Evolutionary conservation across 768 basidiomycete genomes (phyloP).

Genomic region (Russula abietina): DNA sequence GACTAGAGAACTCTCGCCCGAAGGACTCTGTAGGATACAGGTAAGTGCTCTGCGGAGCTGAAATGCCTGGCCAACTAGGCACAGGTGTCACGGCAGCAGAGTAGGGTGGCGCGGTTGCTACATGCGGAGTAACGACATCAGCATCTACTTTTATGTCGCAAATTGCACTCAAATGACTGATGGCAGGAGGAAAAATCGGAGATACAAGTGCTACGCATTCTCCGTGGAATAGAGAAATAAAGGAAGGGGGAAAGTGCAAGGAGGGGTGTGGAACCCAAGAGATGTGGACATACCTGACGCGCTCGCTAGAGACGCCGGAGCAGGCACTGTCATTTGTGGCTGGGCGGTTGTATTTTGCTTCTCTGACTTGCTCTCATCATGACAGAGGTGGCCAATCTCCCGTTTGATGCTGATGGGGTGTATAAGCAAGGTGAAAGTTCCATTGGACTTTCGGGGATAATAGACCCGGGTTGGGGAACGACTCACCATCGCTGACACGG

Average conservation of each 20-base stretch:
- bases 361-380: conserved; percentile 66
- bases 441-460: conserved; percentile 1
- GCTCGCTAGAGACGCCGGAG: background rate
- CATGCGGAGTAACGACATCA: conserved; percentile 12
- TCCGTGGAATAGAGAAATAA: background rate
- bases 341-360: conserved; percentile 33
- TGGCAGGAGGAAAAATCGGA: background rate
- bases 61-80: conserved; percentile 49
- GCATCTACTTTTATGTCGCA: background rate
- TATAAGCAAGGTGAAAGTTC: conserved; percentile 12
- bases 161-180: background rate
- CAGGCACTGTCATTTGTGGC: conserved; percentile 31
- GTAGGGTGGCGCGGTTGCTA: conserved; percentile 21
- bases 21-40: conserved; percentile 67
- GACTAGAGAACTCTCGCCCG: conserved; percentile 77
- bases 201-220: background rate
- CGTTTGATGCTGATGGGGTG: conserved; percentile 70
- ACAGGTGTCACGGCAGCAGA: conserved; percentile 30
- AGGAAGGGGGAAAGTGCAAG: background rate
- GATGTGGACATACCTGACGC: conserved; percentile 8
- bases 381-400: conserved; percentile 91
- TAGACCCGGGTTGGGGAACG: background rate
- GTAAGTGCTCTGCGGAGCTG: conserved; percentile 43
- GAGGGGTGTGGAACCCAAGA: background rate
- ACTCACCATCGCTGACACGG: conserved; percentile 92